Conservation (phyloP, 371 early-diverging fungal species). For the Saksenaea vasiformis region DNA sequence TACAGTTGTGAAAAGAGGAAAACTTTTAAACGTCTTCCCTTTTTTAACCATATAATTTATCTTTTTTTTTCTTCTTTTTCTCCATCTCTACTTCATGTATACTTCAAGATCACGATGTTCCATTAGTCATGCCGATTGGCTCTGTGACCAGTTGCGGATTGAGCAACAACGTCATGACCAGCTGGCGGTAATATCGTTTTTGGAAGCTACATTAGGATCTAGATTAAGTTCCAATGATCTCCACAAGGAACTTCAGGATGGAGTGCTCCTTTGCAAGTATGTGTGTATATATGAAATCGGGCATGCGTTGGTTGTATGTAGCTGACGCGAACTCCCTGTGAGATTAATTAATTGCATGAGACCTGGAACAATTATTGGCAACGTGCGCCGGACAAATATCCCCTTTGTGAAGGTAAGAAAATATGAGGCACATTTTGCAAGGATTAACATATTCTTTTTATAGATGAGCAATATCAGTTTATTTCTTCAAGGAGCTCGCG, state of each 20-base stretch:
- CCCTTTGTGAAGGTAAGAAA: conserved; percentile 70
- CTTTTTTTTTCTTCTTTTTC: conserved; percentile 1
- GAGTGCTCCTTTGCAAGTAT: conserved; percentile 73
- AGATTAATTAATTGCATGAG: conserved; percentile 70
- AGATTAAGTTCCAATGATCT: conserved; percentile 31
- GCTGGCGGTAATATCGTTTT: conserved; percentile 28
- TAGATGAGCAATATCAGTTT: conserved; percentile 85
- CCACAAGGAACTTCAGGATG: conserved; percentile 51
- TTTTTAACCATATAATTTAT: not conserved
- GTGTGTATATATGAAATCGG: conserved; percentile 4
- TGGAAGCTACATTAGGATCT: conserved; percentile 25
- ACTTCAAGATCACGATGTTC: not conserved
- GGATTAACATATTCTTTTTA: conserved; percentile 8
- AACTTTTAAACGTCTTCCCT: not conserved
- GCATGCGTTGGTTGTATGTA: not conserved
- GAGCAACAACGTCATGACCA: conserved; percentile 26
- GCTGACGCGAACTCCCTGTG: conserved; percentile 1
- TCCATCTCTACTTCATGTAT: not conserved
- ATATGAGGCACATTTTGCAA: not conserved
- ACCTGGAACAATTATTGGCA: conserved; percentile 65
- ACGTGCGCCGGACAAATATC: conserved; percentile 54
- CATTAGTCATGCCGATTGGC: conserved; percentile 13
- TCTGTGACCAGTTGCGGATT: conserved; percentile 22
- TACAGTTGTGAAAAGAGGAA: conserved; percentile 2
- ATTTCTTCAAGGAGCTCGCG: conserved; percentile 63